Conservation (phyloP, 148 eudicot species). For the Pharnaceum exiguum region DNA sequence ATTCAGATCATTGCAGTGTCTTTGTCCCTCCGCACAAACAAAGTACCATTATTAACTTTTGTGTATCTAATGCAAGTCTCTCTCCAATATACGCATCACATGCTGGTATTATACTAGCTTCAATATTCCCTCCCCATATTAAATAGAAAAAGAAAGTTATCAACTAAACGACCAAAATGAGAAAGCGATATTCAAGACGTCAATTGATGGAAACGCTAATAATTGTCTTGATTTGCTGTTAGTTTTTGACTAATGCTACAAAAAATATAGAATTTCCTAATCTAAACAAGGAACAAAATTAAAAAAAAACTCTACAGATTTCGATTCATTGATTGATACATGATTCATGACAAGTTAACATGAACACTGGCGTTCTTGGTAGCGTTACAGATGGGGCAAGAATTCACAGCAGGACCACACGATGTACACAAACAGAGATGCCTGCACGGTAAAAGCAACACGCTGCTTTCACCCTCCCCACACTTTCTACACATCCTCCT, state of each 20-base stretch:
- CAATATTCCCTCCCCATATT: no score
- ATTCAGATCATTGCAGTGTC: neutral
- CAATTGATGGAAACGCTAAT: no score
- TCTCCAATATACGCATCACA: no score
- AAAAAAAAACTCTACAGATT: neutral
- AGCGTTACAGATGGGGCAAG: slow-evolving; percentile 70
- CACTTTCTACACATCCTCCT: slow-evolving; percentile 54
- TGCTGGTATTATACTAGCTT: no score
- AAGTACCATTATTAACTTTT: no score
- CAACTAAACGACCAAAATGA: no score
- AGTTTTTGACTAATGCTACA: slow-evolving; percentile 1
- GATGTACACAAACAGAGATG: slow-evolving; percentile 70
- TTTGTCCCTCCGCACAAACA: no score
- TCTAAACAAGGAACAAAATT: neutral
- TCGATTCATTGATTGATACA: neutral
- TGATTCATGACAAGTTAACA: slow-evolving; percentile 49
- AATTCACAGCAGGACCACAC: slow-evolving; percentile 59
- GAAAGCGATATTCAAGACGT: neutral
- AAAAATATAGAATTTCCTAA: neutral
- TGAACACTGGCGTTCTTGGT: slow-evolving; percentile 55
- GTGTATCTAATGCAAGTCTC: no score
- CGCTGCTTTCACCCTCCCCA: slow-evolving; percentile 59
- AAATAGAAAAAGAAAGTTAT: no score
- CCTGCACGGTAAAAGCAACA: slow-evolving; percentile 75
- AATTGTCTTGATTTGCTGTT: no score